Conservation (phyloP, 441 rosid species). For the Arabidopsis lyrata region DNA sequence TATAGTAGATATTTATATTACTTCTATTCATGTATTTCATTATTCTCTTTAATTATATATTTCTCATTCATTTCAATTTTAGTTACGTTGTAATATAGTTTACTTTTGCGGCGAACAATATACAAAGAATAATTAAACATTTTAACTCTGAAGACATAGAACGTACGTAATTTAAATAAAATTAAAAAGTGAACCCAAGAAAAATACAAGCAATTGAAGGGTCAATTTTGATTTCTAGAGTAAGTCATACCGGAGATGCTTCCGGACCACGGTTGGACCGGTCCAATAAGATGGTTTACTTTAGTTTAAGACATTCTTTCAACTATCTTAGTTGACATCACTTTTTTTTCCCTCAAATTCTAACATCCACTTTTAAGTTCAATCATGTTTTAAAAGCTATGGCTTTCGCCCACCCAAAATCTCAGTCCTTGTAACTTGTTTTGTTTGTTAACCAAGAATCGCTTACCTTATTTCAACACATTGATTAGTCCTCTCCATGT, state of each 20-base stretch:
- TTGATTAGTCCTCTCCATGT: not conserved
- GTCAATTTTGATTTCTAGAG: not conserved
- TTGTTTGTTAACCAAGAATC: not conserved
- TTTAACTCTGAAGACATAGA: not conserved
- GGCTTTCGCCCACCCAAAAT: not conserved
- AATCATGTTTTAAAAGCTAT: slow-evolving; percentile 20
- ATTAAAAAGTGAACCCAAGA: not conserved
- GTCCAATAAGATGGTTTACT: not conserved
- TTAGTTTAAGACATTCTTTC: not conserved
- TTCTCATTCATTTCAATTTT: not conserved
- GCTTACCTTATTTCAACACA: not conserved
- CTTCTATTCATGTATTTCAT: not conserved
- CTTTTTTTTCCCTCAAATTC: not conserved
- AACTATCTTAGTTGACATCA: not conserved
- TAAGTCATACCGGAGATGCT: not conserved
- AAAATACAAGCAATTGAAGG: not conserved
- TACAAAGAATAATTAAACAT: not conserved
- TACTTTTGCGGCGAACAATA: not conserved
- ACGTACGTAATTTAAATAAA: not conserved
- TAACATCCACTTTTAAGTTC: slow-evolving; percentile 13
- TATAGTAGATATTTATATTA: not conserved
- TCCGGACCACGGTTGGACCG: not conserved
- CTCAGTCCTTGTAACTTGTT: not conserved
- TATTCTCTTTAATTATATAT: not conserved
- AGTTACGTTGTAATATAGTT: not conserved